phyloP scores from a whole-genome alignment of 108 stramenopile genomes.

The Skeletonema marinoi region DNA sequence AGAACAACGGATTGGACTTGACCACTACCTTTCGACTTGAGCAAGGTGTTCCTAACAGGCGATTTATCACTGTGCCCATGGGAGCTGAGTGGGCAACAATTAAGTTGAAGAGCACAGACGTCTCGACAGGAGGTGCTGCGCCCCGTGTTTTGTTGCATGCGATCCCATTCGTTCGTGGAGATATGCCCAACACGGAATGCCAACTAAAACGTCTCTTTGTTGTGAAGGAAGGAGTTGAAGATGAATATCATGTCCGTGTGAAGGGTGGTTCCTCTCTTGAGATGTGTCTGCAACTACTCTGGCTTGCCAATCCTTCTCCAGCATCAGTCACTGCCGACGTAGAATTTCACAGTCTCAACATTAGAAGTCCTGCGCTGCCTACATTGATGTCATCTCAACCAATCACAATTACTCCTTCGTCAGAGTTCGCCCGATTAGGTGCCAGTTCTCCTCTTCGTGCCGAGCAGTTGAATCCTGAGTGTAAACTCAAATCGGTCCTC shows the following conservation, averaged over 20 bases:
- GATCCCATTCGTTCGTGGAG: constrained; percentile 37
- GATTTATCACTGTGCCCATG: constrained; percentile 29
- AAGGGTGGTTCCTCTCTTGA: constrained; percentile 45
- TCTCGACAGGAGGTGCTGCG: background rate
- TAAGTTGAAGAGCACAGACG: constrained; percentile 29
- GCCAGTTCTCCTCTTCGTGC: constrained; percentile 39
- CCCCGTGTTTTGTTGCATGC: constrained; percentile 36
- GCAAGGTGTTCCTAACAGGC: constrained; percentile 24
- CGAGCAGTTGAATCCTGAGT: constrained; percentile 36
- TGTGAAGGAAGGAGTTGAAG: constrained; percentile 28
- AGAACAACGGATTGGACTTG: constrained; percentile 44
- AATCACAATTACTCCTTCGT: constrained; percentile 27
- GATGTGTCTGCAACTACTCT: constrained; percentile 45
- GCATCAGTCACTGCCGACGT: constrained; percentile 21
- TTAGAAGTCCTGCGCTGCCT: constrained; percentile 12
- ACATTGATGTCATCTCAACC: constrained; percentile 33
- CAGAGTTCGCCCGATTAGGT: constrained; percentile 38
- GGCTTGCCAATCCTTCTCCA: constrained; percentile 44
- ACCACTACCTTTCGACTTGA: constrained; percentile 23
- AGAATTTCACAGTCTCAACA: constrained; percentile 42
- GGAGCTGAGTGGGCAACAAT: constrained; percentile 38
- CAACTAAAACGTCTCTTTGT: constrained; percentile 24
- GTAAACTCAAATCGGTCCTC: constrained; percentile 27
- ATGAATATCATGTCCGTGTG: constrained; percentile 30
- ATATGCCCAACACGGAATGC: constrained; percentile 39